Conservation (phyloP, 768 basidiomycete genomes). For the Auriscalpium vulgare region DNA sequence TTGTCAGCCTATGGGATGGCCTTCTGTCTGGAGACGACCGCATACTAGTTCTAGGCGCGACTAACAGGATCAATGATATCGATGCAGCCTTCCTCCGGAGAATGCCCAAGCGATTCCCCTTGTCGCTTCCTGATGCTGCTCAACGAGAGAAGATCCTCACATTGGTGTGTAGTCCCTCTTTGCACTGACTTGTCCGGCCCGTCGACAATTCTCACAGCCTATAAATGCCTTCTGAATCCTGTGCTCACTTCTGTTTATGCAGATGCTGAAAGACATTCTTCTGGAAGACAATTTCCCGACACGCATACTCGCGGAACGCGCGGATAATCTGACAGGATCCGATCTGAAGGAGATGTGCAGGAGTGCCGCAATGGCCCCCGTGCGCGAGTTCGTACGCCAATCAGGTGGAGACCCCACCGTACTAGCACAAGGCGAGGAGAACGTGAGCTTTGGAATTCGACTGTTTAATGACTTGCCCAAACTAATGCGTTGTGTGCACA, state of each 20-base stretch:
- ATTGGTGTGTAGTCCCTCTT: constrained; percentile 40
- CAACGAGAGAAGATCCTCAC: constrained; percentile 81
- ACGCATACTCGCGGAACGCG: constrained; percentile 50
- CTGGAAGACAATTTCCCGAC: constrained; percentile 58
- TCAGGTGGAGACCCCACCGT: constrained; percentile 39
- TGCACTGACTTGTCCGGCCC: background rate
- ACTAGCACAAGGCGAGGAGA: constrained; percentile 33
- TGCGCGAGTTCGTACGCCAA: constrained; percentile 72
- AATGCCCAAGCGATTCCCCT: constrained; percentile 96
- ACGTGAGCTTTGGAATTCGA: constrained; percentile 28
- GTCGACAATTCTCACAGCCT: background rate
- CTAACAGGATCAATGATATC: constrained; percentile 91
- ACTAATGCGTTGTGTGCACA: constrained; percentile 21
- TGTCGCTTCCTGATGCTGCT: constrained; percentile 67
- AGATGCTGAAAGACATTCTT: constrained; percentile 83
- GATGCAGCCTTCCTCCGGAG: constrained; percentile 82
- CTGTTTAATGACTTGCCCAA: background rate
- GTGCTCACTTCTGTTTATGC: background rate
- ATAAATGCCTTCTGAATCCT: background rate
- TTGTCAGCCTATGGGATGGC: constrained; percentile 85
- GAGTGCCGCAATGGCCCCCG: constrained; percentile 89
- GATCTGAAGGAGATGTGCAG: constrained; percentile 90
- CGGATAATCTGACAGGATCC: constrained; percentile 79
- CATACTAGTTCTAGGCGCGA: constrained; percentile 89
- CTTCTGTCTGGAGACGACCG: constrained; percentile 72